Evolutionary conservation across 805 yeast species (phyloP).

Genomic region (Myxozyma sirexii): DNA sequence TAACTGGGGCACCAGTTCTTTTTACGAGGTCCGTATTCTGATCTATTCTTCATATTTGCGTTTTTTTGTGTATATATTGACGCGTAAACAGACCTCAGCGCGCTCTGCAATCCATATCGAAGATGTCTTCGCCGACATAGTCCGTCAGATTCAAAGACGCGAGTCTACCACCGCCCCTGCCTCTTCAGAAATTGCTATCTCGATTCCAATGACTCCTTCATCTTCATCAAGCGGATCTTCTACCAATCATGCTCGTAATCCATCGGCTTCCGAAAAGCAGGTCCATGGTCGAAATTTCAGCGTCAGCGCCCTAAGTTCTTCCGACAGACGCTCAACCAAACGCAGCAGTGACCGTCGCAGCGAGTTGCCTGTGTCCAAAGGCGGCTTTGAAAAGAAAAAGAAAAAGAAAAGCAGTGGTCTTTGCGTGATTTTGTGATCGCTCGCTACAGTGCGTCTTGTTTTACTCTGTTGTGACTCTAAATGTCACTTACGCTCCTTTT

Average conservation of each 20-base stretch:
- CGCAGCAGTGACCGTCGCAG: slow-evolving; percentile 8
- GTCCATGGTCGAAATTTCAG: slow-evolving; percentile 4
- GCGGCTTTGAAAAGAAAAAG: slow-evolving; percentile 6
- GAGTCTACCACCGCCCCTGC: slow-evolving; percentile 48
- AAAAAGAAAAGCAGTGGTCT: slow-evolving; percentile 18
- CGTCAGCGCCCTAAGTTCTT: background rate
- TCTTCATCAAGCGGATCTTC: slow-evolving; percentile 5
- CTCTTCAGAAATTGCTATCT: background rate
- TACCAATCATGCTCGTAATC: background rate
- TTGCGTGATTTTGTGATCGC: slow-evolving; percentile 17
- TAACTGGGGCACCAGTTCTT: slow-evolving; percentile 27
- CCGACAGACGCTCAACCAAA: slow-evolving; percentile 7
- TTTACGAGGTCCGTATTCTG: slow-evolving; percentile 23
- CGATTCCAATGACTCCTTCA: background rate
- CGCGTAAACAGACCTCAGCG: slow-evolving; percentile 25
- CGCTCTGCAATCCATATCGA: slow-evolving; percentile 22
- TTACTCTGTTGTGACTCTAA: background rate
- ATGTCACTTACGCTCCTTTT: background rate
- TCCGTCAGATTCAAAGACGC: slow-evolving; percentile 78
- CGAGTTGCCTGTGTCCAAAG: slow-evolving; percentile 1
- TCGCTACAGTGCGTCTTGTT: background rate
- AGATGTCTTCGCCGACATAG: slow-evolving; percentile 30
- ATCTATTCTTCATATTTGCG: background rate
- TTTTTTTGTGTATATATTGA: background rate
- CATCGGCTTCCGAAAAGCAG: slow-evolving; percentile 15